Base-by-base conservation (phyloP, 2,329 filamentous ascomycete genomes). In the Rhynchosporium secalis region DNA sequence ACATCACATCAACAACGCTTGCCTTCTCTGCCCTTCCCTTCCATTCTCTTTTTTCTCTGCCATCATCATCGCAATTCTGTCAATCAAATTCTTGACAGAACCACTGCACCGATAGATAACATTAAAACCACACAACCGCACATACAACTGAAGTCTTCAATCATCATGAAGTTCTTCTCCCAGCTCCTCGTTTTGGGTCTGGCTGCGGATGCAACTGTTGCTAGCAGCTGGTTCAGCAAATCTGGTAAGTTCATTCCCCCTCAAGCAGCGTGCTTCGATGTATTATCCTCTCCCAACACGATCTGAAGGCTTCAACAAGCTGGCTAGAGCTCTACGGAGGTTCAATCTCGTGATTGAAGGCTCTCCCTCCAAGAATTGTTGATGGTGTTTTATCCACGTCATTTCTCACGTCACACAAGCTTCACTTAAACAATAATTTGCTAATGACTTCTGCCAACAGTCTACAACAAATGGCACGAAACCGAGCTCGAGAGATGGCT, bases 391-490 rank as follows among this genome's bases (percentile, higher is more conserved):
- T 31, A 61, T 56, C 20, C 52, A 59, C 57, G 57, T 52, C 54
- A 56, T 56, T 33, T 64, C 41, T 56, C 48, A 55, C n/a, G 52
- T 48, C 43, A 26, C 43, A 56, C 28, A 41, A 28, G 15, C 28
- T 51, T 52, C 20, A 20, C 9, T 12, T 20, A 1, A 20, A 20
- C 20, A 46, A 40, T 5, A 20, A 3, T 29, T 33, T 64, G 31
- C 69, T 76, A 65, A 76, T 60, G 26, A 67, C 75, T 63, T 76
- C 64, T 66, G 66, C 63, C 63, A 69, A 55, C 73, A 96, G 94
- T 89, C 15, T 98, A 98, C 83, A 97, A 98, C 80, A 97, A 95
- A 76, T 99, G 95, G 95, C 94, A 98, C 72, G 89, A 98, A 81
- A 96, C 91, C 28, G 95, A 99, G 82, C 86, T 99, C 36, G 94